phyloP scores from a whole-genome alignment of 768 basidiomycete genomes.

The Tephrocybe sp. region DNA sequence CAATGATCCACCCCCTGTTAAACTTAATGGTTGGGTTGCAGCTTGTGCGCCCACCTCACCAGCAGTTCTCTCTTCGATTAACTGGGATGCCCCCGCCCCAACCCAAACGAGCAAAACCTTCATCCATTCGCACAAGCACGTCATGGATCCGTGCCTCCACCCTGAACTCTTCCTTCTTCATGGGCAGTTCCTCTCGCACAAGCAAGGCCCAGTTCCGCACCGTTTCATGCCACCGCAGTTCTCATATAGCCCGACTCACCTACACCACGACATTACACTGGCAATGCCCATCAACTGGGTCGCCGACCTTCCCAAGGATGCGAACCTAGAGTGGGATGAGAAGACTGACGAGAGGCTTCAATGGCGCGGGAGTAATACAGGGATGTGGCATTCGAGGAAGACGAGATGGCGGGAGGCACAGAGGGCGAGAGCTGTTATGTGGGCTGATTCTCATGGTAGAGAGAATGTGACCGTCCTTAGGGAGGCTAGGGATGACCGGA shows the following conservation, averaged over 20 bases:
- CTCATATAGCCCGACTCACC: slow-evolving; percentile 42
- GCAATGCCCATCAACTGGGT: slow-evolving; percentile 48
- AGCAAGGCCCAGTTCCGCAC: slow-evolving; percentile 43
- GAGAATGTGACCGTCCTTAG: slow-evolving; percentile 34
- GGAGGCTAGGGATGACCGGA: slow-evolving; percentile 20
- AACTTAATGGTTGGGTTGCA: slow-evolving; percentile 36
- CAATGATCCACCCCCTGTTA: slow-evolving; percentile 27
- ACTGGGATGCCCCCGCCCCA: slow-evolving; percentile 23
- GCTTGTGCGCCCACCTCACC: slow-evolving; percentile 36
- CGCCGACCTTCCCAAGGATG: slow-evolving; percentile 35
- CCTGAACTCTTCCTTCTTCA: slow-evolving; percentile 39
- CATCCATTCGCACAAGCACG: slow-evolving; percentile 41
- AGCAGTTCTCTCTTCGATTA: slow-evolving; percentile 27
- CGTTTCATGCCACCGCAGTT: slow-evolving; percentile 49
- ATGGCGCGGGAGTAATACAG: slow-evolving; percentile 78
- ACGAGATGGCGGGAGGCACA: slow-evolving; percentile 48
- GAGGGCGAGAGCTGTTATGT: slow-evolving; percentile 40
- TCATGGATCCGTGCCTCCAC: slow-evolving; percentile 51
- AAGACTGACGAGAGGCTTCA: slow-evolving; percentile 56
- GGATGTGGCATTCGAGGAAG: slow-evolving; percentile 44
- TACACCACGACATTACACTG: slow-evolving; percentile 55
- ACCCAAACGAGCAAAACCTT: slow-evolving; percentile 33
- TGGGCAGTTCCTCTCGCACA: slow-evolving; percentile 53
- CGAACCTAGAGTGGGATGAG: slow-evolving; percentile 55
- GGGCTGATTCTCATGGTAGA: slow-evolving; percentile 20